Base-by-base conservation (phyloP, 108 stramenopile species). In the Discostella stelligeroides region DNA sequence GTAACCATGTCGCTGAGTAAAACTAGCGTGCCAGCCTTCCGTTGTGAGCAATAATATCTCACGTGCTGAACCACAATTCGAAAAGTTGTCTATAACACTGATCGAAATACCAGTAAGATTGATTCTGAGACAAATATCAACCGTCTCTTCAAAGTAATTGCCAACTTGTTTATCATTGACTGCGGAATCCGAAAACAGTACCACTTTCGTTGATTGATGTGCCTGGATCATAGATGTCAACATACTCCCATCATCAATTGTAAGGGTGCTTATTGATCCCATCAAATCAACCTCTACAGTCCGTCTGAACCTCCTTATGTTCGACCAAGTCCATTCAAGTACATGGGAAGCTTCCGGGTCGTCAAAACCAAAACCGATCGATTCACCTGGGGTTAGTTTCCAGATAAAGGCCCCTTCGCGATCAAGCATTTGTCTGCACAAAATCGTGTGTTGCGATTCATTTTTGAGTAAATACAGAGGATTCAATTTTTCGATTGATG, bases 261-360 rank as follows among this genome's bases (percentile, higher is more conserved):
- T 15, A 30, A 88, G 63, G 62, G 48, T 70, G 57, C 86, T 86
- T 5, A 42, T 82, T 30, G 82, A 83, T 25, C 92, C 92, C 82
- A 92, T 88, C 10, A 60, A 78, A 75, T 92, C 89, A 23, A 92
- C 68, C 27, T 89, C 86, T 10, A 90, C 59, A 43, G 7, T 23
- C 39, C 53, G 42, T 45, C 46, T 43, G n/a, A 72, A 58, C 15
- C 66, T 39, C 15, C 75, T 86, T 21, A 54, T 51, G 10, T 73
- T 68, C 34, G 86, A 82, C 34, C 72, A 85, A 30, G 83, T 71
- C 89, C 89, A 92, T 71, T 90, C 82, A 24, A 92, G 63, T 39
- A 88, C 67, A 56, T 88, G 92, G n/a, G 86, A 72, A 29, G 85
- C 84, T 46, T 90, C 88, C 7, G 92, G 92, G 61, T 92, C 83